A percentile compares a stretch with the other conserved stretches of the same genome.
These are phyloP conservation scores for Schoenoplectus tabernaemontani DNA, from an alignment of 202 grass and related monocot species.

Conservation along the genomic window DNA sequence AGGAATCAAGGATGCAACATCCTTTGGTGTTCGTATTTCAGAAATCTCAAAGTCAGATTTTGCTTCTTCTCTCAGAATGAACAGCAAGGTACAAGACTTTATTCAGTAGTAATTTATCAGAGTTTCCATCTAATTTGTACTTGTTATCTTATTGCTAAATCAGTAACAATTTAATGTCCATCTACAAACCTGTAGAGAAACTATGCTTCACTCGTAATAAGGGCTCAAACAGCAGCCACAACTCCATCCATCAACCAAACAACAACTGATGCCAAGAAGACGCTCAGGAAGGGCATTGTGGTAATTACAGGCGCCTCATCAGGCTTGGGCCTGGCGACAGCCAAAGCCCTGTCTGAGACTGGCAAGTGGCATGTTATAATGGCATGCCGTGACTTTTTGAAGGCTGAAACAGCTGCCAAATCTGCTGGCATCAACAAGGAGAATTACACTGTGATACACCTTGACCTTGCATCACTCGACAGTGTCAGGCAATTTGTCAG, in stretches of 20 bases:
- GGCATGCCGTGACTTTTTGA: slow-evolving; percentile 95
- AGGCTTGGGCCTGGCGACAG: slow-evolving; percentile 75
- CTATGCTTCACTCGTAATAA: slow-evolving; percentile 37
- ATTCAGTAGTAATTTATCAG: background rate
- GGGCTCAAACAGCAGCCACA: slow-evolving; percentile 48
- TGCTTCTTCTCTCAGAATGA: slow-evolving; percentile 28
- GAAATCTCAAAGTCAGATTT: slow-evolving; percentile 40
- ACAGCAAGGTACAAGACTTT: slow-evolving; percentile 40
- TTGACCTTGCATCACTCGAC: slow-evolving; percentile 84
- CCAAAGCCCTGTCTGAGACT: slow-evolving; percentile 71
- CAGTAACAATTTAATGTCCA: background rate
- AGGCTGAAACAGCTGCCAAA: slow-evolving; percentile 72
- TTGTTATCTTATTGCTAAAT: no score
- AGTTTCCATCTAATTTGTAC: background rate
- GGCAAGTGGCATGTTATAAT: slow-evolving; percentile 94
- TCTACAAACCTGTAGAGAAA: slow-evolving; percentile 35
- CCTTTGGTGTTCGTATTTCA: slow-evolving; percentile 43
- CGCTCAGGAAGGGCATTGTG: slow-evolving; percentile 77
- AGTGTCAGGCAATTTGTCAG: slow-evolving; percentile 80
- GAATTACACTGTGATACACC: slow-evolving; percentile 78
- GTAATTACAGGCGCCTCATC: slow-evolving; percentile 89
- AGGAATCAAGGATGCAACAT: slow-evolving; percentile 46
- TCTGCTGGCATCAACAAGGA: slow-evolving; percentile 68
- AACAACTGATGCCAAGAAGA: slow-evolving; percentile 54
- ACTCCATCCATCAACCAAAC: slow-evolving; percentile 37